Evolutionary conservation across 306 rosid species (phyloP).

Genomic region (Castanea crenata): DNA sequence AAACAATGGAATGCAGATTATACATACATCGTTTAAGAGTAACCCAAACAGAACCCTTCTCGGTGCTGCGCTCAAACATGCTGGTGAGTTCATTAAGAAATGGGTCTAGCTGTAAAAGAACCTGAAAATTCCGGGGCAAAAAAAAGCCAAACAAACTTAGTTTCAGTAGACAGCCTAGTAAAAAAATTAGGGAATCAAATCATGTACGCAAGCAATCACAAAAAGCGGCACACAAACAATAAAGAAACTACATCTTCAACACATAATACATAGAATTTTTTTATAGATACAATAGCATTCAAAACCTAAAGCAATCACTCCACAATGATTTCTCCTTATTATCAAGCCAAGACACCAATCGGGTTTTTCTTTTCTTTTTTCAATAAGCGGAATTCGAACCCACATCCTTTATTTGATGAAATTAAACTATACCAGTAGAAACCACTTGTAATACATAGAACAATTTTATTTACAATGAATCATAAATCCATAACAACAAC

Average conservation of each 20-base stretch:
- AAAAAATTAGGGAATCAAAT: background rate
- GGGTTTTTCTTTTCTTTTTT: too few species aligned
- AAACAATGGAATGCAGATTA: conserved; percentile 1
- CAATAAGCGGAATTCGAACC: too few species aligned
- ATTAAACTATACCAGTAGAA: too few species aligned
- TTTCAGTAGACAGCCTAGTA: background rate
- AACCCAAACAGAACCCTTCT: conserved; percentile 94
- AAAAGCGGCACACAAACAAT: background rate
- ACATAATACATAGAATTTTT: too few species aligned
- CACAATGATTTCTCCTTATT: too few species aligned
- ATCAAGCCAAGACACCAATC: too few species aligned
- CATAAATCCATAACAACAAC: background rate
- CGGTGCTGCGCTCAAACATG: conserved; percentile 81
- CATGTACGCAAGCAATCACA: background rate
- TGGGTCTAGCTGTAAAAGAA: conserved; percentile 79
- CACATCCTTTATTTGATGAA: too few species aligned
- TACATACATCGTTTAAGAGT: conserved; percentile 89
- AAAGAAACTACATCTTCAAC: too few species aligned
- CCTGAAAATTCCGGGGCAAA: conserved; percentile 30
- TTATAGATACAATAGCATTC: too few species aligned
- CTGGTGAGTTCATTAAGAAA: conserved; percentile 95
- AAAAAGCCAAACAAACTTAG: background rate
- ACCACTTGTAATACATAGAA: background rate
- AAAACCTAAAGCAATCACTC: too few species aligned
- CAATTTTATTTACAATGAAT: background rate